Evolutionary conservation across 2,329 filamentous ascomycete genomes (phyloP).

Genomic region (Thielaviopsis cerberus): DNA sequence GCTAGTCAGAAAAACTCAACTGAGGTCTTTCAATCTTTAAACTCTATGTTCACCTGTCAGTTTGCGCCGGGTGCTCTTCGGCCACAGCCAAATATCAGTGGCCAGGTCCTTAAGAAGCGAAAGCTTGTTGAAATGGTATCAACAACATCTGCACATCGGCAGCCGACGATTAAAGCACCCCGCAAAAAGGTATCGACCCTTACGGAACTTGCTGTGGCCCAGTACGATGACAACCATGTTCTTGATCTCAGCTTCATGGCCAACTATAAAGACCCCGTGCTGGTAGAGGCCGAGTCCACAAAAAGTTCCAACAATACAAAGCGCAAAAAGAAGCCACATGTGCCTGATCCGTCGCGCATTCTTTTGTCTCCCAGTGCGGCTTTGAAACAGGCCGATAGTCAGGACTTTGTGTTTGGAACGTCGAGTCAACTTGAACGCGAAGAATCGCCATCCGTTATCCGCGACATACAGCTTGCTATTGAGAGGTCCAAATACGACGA

Average conservation of each 20-base stretch:
- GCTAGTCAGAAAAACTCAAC: background rate
- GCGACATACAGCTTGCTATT: conserved; percentile 43
- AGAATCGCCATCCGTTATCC: conserved; percentile 47
- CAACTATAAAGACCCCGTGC: conserved; percentile 9
- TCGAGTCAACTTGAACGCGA: conserved; percentile 64
- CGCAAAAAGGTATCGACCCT: conserved; percentile 9
- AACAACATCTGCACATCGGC: background rate
- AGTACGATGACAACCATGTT: conserved; percentile 8
- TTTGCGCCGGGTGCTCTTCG: background rate
- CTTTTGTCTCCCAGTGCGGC: conserved; percentile 54
- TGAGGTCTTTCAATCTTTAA: background rate
- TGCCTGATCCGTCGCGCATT: conserved; percentile 16
- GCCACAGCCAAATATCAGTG: background rate
- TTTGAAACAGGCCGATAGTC: conserved; percentile 42
- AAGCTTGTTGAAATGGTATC: background rate
- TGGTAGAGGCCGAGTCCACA: background rate
- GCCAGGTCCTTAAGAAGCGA: background rate
- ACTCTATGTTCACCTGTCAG: background rate
- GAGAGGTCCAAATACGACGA: conserved; percentile 31
- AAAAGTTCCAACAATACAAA: conserved; percentile 14
- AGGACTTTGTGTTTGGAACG: conserved; percentile 71
- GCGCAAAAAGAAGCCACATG: conserved; percentile 21
- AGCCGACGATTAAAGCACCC: conserved; percentile 5
- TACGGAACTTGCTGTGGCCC: conserved; percentile 9
- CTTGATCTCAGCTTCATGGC: conserved; percentile 10